Base-by-base conservation (phyloP, 495 filamentous ascomycete genomes). In the Penicillium lividum region DNA sequence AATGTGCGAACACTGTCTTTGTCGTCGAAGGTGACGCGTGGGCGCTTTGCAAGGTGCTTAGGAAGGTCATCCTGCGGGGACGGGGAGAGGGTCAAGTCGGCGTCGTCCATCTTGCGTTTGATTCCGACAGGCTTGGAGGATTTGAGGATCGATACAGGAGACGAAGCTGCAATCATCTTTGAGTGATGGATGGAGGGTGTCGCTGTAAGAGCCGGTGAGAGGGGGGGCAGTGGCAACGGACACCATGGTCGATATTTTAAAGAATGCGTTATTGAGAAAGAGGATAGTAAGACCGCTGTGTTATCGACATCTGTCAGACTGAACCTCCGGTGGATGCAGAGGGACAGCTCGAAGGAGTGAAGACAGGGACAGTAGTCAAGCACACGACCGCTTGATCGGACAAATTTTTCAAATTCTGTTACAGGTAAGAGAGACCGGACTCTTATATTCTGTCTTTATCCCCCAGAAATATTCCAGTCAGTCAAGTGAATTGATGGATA, bases 21-120 rank as follows among this genome's bases (percentile, higher is more conserved):
- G 38, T 87, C 79, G 59, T 91, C 85, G 71, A 95, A 96, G 38
- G 88, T 84, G 29, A 97, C 91, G 53, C 88, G 90, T 28, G 76
- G 71, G 43, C 80, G 82, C 69, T 86, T 89, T 28, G 75, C 73
- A 36, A 73, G 76, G 22, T 68, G 69, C 51, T 83, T 72, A 43
- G 71, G 67, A 25, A 74, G 54, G 34, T 79, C 74, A 16, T 73
- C 74, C 56, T n/a, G 30, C 74, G 68, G 16, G 71, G 71, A n/a
- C 68, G 59, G 5, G 72, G 70, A 7, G 75, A 78, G 60, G 42
- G 65, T 62, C 53, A 77, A 53, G 63, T 77, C 70, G 43, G 71
- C 51, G n/a, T 77, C 74, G 28, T 72, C 68, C 65, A 78, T 77
- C 46, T 69, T 78, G 60, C 74, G 73, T 62, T 78, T 78, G 13